Percentiles rank a stretch among this genome's conserved stretches.
Evolutionary conservation across 768 basidiomycete species (phyloP).

Genomic region (Mycena rebaudengoi): DNA sequence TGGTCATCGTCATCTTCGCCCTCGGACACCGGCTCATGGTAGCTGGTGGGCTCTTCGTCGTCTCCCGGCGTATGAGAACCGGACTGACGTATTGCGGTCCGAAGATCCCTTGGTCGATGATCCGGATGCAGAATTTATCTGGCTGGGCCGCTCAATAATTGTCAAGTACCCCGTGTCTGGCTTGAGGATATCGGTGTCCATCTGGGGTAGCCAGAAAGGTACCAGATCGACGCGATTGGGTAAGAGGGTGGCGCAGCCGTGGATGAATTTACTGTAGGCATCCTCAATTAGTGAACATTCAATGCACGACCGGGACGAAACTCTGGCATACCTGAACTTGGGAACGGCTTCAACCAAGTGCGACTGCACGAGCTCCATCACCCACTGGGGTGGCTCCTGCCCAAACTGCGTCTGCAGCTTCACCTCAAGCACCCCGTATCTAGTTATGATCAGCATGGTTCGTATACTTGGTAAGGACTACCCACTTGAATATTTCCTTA

Average conservation of each 20-base stretch:
- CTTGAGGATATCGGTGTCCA: slow-evolving; percentile 96
- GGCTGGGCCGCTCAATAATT: slow-evolving; percentile 77
- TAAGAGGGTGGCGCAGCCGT: slow-evolving; percentile 93
- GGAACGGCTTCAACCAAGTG: slow-evolving; percentile 98
- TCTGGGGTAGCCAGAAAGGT: slow-evolving; percentile 98
- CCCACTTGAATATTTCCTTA: slow-evolving; percentile 90
- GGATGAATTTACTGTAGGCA: slow-evolving; percentile 83
- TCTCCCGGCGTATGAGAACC: slow-evolving; percentile 53
- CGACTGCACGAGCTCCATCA: slow-evolving; percentile 92
- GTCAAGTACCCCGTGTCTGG: slow-evolving; percentile 82
- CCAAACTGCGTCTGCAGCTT: slow-evolving; percentile 97
- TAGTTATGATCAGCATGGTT: slow-evolving; percentile 27
- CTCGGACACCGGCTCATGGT: slow-evolving; percentile 93
- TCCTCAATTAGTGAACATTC: slow-evolving; percentile 9
- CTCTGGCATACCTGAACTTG: slow-evolving; percentile 81
- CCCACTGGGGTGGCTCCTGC: slow-evolving; percentile 96
- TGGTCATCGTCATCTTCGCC: slow-evolving; percentile 91
- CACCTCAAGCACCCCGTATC: slow-evolving; percentile 95
- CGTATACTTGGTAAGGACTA: slow-evolving; percentile 9
- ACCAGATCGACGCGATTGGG: slow-evolving; percentile 95
- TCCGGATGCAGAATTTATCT: slow-evolving; percentile 37
- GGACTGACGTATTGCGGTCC: slow-evolving; percentile 50
- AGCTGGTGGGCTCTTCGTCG: slow-evolving; percentile 46
- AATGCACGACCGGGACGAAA: not conserved
- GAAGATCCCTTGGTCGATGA: slow-evolving; percentile 58